A percentile compares a stretch with the other conserved stretches of the same genome.
Conservation (phyloP, 148 eudicot genomes). For the Chenopodium suecicum region DNA sequence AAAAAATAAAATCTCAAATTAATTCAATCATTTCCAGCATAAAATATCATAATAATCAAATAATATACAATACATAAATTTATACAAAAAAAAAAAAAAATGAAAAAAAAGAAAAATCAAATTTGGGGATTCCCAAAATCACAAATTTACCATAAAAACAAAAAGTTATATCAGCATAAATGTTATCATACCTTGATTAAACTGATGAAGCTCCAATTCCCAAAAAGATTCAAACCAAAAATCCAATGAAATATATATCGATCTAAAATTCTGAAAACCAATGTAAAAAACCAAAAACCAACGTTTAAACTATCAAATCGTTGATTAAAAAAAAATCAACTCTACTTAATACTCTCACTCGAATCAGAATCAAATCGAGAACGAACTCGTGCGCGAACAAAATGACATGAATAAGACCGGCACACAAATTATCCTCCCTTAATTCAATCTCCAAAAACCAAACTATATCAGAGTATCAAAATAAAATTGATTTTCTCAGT, state of each 20-base stretch:
- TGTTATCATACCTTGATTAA: constrained; percentile 8
- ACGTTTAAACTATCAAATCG: background rate
- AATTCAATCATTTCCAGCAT: background rate
- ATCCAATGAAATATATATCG: background rate
- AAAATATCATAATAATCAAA: background rate
- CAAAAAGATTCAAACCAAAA: background rate
- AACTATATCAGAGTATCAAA: background rate
- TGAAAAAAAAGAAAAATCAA: background rate
- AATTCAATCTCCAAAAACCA: background rate
- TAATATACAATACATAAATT: too few species aligned
- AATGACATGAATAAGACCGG: background rate
- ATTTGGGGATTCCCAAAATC: background rate
- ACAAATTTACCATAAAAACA: background rate
- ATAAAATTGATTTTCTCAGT: too few species aligned
- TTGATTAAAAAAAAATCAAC: background rate
- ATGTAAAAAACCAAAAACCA: too few species aligned
- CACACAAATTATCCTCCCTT: background rate
- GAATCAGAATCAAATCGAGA: background rate
- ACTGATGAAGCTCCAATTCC: background rate
- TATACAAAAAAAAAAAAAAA: background rate
- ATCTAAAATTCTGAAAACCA: background rate
- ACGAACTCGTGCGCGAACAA: too few species aligned
- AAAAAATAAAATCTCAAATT: constrained; percentile 5
- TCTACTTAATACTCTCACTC: background rate
- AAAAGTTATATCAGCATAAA: background rate